These are phyloP conservation scores for Saccharum officinarum DNA, from an alignment of 176 grass and related monocot species.

Conservation along the genomic window DNA sequence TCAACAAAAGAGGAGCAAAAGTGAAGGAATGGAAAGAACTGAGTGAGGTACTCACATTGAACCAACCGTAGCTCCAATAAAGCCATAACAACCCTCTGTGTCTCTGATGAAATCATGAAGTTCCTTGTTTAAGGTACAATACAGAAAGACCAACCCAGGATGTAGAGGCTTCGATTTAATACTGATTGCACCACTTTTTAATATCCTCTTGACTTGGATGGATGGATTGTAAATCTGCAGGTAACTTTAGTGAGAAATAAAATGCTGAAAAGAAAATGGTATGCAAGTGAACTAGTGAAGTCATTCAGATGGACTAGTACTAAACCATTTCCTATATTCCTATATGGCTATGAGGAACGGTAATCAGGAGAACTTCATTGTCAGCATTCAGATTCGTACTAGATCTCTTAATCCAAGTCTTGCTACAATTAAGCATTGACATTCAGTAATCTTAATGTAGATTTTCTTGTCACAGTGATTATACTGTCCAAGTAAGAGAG, in stretches of 20 bases:
- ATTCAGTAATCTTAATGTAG: neutral
- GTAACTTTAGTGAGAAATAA: slow-evolving; percentile 14
- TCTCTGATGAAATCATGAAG: slow-evolving; percentile 84
- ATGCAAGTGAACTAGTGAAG: slow-evolving; percentile 31
- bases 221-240: slow-evolving; percentile 84
- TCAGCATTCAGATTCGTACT: neutral
- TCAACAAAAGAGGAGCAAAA: neutral
- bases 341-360: neutral
- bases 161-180: slow-evolving; percentile 70
- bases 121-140: slow-evolving; percentile 77
- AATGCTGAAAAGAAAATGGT: neutral
- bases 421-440: neutral
- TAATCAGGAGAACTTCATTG: neutral
- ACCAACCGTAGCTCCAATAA: slow-evolving; percentile 80
- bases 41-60: slow-evolving; percentile 54
- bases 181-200: slow-evolving; percentile 61
- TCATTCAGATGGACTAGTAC: neutral
- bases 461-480: neutral
- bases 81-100: slow-evolving; percentile 70
- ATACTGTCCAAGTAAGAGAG: neutral
- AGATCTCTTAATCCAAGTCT: neutral
- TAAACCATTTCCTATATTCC: neutral
- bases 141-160: slow-evolving; percentile 73
- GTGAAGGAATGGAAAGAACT: neutral
- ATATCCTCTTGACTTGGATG: slow-evolving; percentile 47